Base-by-base conservation (phyloP, 2,329 filamentous ascomycete species). In the Coleophoma cylindrospora region DNA sequence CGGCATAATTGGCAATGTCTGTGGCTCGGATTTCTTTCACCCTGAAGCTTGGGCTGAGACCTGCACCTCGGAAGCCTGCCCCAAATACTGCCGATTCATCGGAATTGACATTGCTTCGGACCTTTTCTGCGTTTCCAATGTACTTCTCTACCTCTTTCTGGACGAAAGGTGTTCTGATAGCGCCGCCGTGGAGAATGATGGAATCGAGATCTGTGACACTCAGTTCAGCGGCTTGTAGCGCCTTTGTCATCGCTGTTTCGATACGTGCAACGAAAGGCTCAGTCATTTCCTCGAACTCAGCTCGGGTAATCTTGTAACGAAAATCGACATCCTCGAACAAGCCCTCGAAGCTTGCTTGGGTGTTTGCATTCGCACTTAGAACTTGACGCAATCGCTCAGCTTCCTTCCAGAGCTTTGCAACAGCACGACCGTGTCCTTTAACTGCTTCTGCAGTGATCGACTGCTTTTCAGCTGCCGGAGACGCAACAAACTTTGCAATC, bases 81-180 rank as follows among this genome's bases (percentile, higher is more conserved):
- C 94, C 94, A 68, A 97, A 95, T 10, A 95, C 94, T 46, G 94
- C 94, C 21, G 94, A 87, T 71, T 99, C 94, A 63, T 99, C 94
- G 11, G 92, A 88, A 72, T 99, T 99, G 65, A 99, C 94, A 61
- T 95, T 99, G 64, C 86, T 87, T 57, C 91, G 86, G 52, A 99
- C 77, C 74, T 95, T 96, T 47, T 87, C 83, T 8, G 83, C 70
- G 15, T 78, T 80, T 36, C 89, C 87, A 46, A 84, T 80, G 40
- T 88, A 70, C 54, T 83, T 81, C 70, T 96, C 91, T 14, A 99
- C 81, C 61, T 87, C 80, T 70, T 86, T 92, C 68, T 97, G 92
- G 11, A 99, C 89, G 61, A 97, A 96, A 0, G 94, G 94, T 9
- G 92, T 97, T 54, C 94, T 84, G 43, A 90, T 86, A 41, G 86